Evolutionary conservation across 352 stramenopile genomes (phyloP).

Genomic region (Phytophthora megakarya): DNA sequence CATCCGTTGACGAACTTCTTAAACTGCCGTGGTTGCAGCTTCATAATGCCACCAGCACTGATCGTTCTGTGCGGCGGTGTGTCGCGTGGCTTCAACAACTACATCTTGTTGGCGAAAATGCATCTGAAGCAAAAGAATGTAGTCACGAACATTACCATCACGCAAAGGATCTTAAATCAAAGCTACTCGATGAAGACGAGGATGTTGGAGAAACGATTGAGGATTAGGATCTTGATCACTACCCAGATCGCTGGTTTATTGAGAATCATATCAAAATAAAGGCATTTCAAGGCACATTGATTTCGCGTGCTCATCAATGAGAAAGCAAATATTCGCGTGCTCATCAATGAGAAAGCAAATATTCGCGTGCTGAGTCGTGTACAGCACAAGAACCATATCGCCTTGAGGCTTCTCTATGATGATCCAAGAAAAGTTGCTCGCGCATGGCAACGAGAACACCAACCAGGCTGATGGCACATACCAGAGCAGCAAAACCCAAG

Average conservation of each 20-base stretch:
- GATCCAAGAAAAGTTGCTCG: slow-evolving; percentile 41
- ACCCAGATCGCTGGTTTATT: not conserved
- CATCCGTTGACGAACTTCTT: slow-evolving; percentile 63
- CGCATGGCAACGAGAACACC: slow-evolving; percentile 47
- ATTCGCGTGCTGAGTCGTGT: slow-evolving; percentile 60
- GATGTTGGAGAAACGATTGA: slow-evolving; percentile 61
- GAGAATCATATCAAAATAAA: slow-evolving; percentile 9
- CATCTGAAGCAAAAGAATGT: slow-evolving; percentile 15
- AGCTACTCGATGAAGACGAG: slow-evolving; percentile 46
- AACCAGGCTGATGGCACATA: slow-evolving; percentile 42
- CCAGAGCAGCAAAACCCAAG: slow-evolving; percentile 36
- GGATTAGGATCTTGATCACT: slow-evolving; percentile 7
- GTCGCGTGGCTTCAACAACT: slow-evolving; percentile 41
- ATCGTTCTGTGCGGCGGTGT: slow-evolving; percentile 36
- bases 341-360: slow-evolving; percentile 45
- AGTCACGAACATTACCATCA: not conserved
- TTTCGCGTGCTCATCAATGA: slow-evolving; percentile 11
- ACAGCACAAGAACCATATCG: slow-evolving; percentile 42
- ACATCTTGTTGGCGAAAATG: slow-evolving; percentile 12
- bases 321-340: slow-evolving; percentile 63
- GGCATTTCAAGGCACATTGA: not conserved
- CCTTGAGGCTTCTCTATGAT: slow-evolving; percentile 7
- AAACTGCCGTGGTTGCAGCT: slow-evolving; percentile 56
- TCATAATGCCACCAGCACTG: slow-evolving; percentile 49
- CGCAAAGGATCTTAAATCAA: slow-evolving; percentile 20